Conservation (phyloP, 345 rosid genomes). For the Hypericum perforatum region DNA sequence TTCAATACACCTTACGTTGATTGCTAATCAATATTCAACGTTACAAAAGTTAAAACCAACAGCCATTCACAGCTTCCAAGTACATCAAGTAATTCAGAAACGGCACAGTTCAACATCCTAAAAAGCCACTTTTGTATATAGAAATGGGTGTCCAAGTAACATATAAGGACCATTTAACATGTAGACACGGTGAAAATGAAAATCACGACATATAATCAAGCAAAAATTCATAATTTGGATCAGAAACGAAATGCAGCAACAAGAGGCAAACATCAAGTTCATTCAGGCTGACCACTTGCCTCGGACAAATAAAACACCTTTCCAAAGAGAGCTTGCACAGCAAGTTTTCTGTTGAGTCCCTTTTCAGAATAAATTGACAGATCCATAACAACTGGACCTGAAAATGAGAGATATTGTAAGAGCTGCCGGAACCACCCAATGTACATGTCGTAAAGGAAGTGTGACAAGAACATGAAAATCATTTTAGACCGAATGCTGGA, state of each 20-base stretch:
- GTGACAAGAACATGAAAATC: no score
- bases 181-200: no score
- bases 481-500: no score
- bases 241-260: slow-evolving; percentile 4
- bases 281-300: slow-evolving; percentile 27
- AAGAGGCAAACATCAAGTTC: not conserved
- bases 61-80: no score
- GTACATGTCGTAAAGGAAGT: no score
- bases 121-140: slow-evolving; percentile 1
- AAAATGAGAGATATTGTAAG: slow-evolving; percentile 2
- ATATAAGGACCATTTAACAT: not conserved
- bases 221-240: not conserved
- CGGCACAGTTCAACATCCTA: not conserved
- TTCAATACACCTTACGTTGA: no score
- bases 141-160: slow-evolving; percentile 1
- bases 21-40: no score
- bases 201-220: not conserved
- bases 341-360: slow-evolving; percentile 92
- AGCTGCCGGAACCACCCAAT: no score
- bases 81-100: not conserved
- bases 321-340: slow-evolving; percentile 79
- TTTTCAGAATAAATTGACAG: slow-evolving; percentile 70
- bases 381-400: slow-evolving; percentile 91
- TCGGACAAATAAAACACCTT: slow-evolving; percentile 83
- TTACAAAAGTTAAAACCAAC: no score